Conservation (phyloP, 805 yeast genomes). For the Hanseniaspora hatyaiensis region DNA sequence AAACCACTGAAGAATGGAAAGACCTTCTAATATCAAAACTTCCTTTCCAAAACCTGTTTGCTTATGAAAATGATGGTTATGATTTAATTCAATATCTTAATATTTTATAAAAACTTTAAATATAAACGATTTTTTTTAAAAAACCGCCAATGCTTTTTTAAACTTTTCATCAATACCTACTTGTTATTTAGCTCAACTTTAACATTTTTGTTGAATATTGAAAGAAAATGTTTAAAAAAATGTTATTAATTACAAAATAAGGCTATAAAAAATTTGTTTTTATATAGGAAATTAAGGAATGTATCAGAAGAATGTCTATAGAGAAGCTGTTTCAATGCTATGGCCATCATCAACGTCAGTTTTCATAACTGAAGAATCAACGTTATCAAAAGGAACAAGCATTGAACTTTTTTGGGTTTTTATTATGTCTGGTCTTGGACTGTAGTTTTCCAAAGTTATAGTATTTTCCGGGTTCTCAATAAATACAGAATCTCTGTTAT, state of each 20-base stretch:
- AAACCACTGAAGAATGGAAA: slow-evolving; percentile 8
- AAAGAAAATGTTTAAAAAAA: too few relatives aligned
- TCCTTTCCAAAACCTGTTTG: neutral
- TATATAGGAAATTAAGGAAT: too few relatives aligned
- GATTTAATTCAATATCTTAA: neutral
- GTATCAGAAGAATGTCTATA: neutral
- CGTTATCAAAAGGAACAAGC: slow-evolving; percentile 13
- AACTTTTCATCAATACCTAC: too few relatives aligned
- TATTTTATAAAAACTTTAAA: slow-evolving; percentile 1
- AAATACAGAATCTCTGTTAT: slow-evolving; percentile 35
- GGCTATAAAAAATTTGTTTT: too few relatives aligned
- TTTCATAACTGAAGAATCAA: slow-evolving; percentile 11
- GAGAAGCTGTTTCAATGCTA: slow-evolving; percentile 15
- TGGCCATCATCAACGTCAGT: slow-evolving; percentile 14
- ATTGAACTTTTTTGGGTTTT: slow-evolving; percentile 7
- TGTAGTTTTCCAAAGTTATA: neutral
- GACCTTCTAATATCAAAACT: neutral
- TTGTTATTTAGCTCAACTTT: too few relatives aligned
- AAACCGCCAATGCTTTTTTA: neutral
- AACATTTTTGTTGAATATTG: too few relatives aligned
- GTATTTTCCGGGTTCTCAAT: slow-evolving; percentile 17
- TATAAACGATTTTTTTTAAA: neutral
- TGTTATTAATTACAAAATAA: too few relatives aligned
- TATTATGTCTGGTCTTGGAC: slow-evolving; percentile 5
- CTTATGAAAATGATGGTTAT: neutral